Percentiles rank a stretch among this genome's conserved stretches.
These are phyloP conservation scores for Rhododendron ferrugineum DNA, from an alignment of 148 eudicot species.

Conservation along the genomic window DNA sequence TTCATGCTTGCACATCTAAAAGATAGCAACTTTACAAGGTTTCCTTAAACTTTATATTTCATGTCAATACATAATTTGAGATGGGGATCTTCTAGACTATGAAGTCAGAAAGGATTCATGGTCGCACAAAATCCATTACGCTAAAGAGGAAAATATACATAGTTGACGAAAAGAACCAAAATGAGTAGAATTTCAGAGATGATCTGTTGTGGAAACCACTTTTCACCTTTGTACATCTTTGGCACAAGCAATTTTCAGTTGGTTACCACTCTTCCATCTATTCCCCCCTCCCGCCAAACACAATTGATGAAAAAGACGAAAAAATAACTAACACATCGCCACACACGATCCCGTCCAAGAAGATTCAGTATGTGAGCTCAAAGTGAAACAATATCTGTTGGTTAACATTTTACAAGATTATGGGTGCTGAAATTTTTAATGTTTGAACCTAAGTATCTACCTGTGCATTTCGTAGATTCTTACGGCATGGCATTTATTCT, in stretches of 20 bases:
- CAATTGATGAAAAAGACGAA: not conserved
- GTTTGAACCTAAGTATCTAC: not conserved
- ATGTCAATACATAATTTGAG: not conserved
- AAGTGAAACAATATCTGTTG: not conserved
- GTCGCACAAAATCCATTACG: not conserved
- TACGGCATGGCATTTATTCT: slow-evolving; percentile 7
- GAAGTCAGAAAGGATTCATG: not conserved
- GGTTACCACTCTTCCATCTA: not conserved
- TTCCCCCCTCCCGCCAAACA: not conserved
- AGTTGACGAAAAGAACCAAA: not conserved
- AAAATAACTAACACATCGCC: not conserved
- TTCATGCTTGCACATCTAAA: not conserved
- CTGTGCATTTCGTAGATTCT: not conserved
- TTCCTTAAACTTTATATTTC: not conserved
- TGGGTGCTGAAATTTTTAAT: not conserved
- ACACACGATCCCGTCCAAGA: not conserved
- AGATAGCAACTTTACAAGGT: not conserved
- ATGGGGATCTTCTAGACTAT: not conserved
- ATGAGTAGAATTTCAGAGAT: not conserved
- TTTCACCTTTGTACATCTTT: not conserved
- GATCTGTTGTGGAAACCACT: not conserved
- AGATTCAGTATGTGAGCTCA: not conserved
- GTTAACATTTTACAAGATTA: not conserved
- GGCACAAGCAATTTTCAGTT: not conserved
- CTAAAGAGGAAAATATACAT: not conserved